phyloP scores from a whole-genome alignment of 1,139 yeast species.

The Candida neerlandica region DNA sequence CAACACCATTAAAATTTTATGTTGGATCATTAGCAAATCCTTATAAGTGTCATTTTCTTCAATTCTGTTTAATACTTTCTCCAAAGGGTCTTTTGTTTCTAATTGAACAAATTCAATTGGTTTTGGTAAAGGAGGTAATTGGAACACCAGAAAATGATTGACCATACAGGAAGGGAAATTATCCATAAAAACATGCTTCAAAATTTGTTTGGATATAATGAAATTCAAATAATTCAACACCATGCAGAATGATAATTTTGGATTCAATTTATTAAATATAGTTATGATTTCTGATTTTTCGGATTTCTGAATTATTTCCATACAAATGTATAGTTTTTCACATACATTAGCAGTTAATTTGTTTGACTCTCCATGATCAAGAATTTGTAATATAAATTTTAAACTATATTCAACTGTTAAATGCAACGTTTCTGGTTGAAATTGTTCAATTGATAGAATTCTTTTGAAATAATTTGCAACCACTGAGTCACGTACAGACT shows the following conservation, averaged over 20 bases:
- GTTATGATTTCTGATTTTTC: constrained; percentile 7
- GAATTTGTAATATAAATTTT: constrained; percentile 24
- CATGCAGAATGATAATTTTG: constrained; percentile 28
- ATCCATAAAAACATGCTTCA: constrained; percentile 13
- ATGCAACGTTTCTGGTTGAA: not conserved
- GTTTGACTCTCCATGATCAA: constrained; percentile 27
- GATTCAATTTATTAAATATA: constrained; percentile 24
- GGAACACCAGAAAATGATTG: constrained; percentile 19
- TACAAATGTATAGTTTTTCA: constrained; percentile 9
- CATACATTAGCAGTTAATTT: constrained; percentile 6
- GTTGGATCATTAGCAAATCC: constrained; percentile 11
- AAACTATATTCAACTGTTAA: constrained; percentile 12
- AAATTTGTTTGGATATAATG: constrained; percentile 21
- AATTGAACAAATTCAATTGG: constrained; percentile 19
- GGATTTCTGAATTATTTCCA: constrained; percentile 8
- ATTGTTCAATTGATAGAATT: not conserved
- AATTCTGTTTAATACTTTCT: constrained; percentile 11
- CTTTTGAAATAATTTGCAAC: not conserved
- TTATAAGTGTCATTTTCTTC: constrained; percentile 10
- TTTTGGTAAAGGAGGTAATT: constrained; percentile 35
- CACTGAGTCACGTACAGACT: not conserved
- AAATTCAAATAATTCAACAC: constrained; percentile 20
- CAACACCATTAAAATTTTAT: constrained; percentile 12
- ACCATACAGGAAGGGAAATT: constrained; percentile 21
- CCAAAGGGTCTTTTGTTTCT: constrained; percentile 14